These are phyloP conservation scores for Colletotrichum gigasporum DNA, from an alignment of 2,329 filamentous ascomycete species.

Conservation along the genomic window DNA sequence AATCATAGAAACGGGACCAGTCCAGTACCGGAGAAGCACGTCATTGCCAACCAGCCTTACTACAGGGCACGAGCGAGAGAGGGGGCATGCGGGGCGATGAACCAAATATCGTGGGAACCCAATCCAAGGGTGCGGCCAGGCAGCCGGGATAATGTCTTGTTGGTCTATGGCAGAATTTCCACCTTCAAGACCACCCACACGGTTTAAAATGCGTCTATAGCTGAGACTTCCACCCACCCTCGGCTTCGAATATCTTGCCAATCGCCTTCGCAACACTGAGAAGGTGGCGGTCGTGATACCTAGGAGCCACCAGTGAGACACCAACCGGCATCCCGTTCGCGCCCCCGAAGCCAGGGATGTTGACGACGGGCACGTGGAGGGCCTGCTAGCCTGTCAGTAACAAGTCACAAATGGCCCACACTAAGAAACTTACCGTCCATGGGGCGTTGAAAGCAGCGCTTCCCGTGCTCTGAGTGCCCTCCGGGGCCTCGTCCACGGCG, in stretches of 20 bases:
- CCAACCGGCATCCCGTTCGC: constrained; percentile 65
- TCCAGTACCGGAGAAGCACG: too few species aligned
- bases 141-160: too few species aligned
- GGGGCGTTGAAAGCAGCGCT: constrained; percentile 59
- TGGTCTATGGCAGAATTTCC: too few species aligned
- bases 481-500: constrained; percentile 64
- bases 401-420: constrained; percentile 25
- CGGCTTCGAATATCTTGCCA: constrained; percentile 43
- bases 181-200: too few species aligned
- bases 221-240: constrained; percentile 43
- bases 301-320: constrained; percentile 58
- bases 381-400: constrained; percentile 46
- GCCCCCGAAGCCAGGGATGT: constrained; percentile 70
- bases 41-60: too few species aligned
- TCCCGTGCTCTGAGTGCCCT: constrained; percentile 62
- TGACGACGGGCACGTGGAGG: constrained; percentile 70
- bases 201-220: too few species aligned
- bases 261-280: constrained; percentile 51
- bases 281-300: constrained; percentile 57
- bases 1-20: too few species aligned
- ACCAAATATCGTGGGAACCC: too few species aligned
- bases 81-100: too few species aligned
- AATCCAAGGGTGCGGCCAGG: too few species aligned
- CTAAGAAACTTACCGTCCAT: constrained; percentile 58
- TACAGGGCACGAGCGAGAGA: too few species aligned